These are phyloP conservation scores for Hansenula sp. DNA, from an alignment of 1,139 yeast species.

Conservation along the genomic window DNA sequence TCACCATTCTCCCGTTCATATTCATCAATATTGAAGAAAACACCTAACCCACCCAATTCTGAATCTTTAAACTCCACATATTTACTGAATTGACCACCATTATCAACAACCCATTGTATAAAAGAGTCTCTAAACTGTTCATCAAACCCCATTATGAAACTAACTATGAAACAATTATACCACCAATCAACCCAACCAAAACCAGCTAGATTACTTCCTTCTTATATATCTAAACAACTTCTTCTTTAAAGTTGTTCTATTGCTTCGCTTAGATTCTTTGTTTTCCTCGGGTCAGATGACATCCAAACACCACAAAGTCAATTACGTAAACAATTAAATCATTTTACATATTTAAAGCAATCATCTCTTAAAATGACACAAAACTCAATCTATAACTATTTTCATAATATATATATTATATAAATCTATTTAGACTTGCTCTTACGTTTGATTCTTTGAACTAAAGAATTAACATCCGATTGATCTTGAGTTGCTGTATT, in stretches of 20 bases:
- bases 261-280: no score
- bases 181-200: no score
- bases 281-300: no score
- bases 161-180: not conserved
- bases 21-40: constrained; percentile 19
- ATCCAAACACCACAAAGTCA: no score
- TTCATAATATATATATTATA: not conserved
- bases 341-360: not conserved
- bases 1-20: constrained; percentile 4
- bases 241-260: no score
- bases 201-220: no score
- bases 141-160: not conserved
- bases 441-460: constrained; percentile 35
- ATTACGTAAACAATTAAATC: no score
- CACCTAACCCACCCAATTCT: constrained; percentile 25
- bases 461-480: constrained; percentile 27
- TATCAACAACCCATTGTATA: constrained; percentile 11
- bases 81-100: constrained; percentile 9
- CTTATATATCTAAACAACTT: no score
- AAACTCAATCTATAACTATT: not conserved
- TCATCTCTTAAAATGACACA: not conserved
- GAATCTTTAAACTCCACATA: constrained; percentile 14
- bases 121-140: constrained; percentile 7
- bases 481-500: constrained; percentile 4
- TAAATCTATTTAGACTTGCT: constrained; percentile 15